Evolutionary conservation across 345 rosid species (phyloP), one percentile per base, ranked within the genome.

Genomic region (Noccaea caerulescens): DNA sequence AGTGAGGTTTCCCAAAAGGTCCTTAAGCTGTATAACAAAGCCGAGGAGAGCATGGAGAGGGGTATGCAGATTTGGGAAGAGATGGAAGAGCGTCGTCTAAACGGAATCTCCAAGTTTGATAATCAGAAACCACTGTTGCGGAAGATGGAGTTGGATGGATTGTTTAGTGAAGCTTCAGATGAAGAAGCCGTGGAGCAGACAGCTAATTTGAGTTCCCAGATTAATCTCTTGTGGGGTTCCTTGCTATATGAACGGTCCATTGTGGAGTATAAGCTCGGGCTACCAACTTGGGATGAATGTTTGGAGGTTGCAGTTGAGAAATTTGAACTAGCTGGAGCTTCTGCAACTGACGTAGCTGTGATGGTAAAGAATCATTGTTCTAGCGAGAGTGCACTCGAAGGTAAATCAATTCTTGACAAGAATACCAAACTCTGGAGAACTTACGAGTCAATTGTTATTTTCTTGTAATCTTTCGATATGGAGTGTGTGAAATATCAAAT

Each of bases 11-110:
- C 89, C 10, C 84, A 91, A 77, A 93, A 89, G 64, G 93, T 94
- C 57, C 80, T 94, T 54, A 80, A 76, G 84, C 93, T 88, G 8
- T 94, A 89, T 73, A 94, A 94, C 89, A 92, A 90, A 86, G 98
- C 99, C 8, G 98, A 94, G 80, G 99, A 92, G 72, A 82, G 88
- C 80, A 87, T 94, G 96, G 98, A 94, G 83, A 84, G 70, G 79
- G 99, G 99, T 23, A 87, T 94, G 92, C 99, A 86, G 79, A 88
- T 85, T 79, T 92, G 98, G 98, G 99, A 92, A 82, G 99, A 94
- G 82, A 89, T 78, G 77, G 92, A 88, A 75, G 99, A 94, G 73
- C 84, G 77, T 55, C 89, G 97, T 37, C 77, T 89, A 56, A 94
- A 91, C 53, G 99, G 98, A 52, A 86, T 92, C 67, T 94, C 97